Percentiles rank a stretch among this genome's conserved stretches.
These are phyloP conservation scores for Mucor circinelloides DNA, from an alignment of 371 early-diverging fungal species.

Conservation along the genomic window DNA sequence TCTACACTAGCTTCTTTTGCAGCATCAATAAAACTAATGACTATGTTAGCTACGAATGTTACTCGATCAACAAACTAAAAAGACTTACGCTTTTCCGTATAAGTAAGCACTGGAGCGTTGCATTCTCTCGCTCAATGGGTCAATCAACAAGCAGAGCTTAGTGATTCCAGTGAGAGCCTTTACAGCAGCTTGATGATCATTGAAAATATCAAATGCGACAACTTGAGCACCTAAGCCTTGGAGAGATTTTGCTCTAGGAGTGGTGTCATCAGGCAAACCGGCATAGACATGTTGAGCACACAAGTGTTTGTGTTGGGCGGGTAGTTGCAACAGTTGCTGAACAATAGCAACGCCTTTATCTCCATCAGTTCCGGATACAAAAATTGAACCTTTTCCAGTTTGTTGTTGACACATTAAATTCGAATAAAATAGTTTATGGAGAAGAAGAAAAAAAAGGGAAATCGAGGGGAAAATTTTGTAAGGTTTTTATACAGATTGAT, in stretches of 20 bases:
- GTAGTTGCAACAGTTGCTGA: conserved; percentile 43
- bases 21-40: conserved; percentile 46
- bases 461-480: not conserved
- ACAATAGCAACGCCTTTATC: conserved; percentile 51
- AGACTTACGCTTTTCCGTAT: conserved; percentile 49
- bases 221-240: conserved; percentile 38
- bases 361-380: conserved; percentile 52
- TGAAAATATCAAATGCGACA: conserved; percentile 44
- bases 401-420: not conserved
- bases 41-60: not conserved
- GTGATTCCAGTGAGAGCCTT: conserved; percentile 42
- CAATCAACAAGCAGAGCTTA: conserved; percentile 47
- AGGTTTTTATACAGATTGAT: not conserved
- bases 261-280: conserved; percentile 45
- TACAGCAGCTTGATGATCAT: conserved; percentile 36
- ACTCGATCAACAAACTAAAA: not conserved
- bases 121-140: conserved; percentile 51
- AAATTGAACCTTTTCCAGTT: conserved; percentile 48
- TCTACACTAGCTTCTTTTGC: conserved; percentile 48
- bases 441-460: conserved; percentile 6
- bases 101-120: conserved; percentile 42
- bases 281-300: conserved; percentile 41
- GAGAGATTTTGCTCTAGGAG: conserved; percentile 35
- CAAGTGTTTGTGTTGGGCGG: conserved; percentile 40
- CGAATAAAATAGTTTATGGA: not conserved